Evolutionary conservation across 2,329 filamentous ascomycete species (phyloP), one percentile per base, ranked within the genome.

Genomic region (Ceratocystis variospora): DNA sequence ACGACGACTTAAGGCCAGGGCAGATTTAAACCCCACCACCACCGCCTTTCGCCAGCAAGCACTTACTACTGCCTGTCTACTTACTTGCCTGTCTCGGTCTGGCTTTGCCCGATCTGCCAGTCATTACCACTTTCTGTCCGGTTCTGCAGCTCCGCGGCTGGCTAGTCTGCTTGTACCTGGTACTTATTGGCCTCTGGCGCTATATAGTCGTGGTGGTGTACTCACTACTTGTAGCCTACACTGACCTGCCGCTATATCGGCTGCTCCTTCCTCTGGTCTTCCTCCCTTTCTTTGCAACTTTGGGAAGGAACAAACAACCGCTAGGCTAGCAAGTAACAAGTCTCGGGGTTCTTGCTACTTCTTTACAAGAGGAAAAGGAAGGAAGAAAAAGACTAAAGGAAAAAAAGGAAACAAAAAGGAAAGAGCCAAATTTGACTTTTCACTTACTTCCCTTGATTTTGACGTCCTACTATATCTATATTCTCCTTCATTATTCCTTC

Each of bases 301-400:
- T 53, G 22, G 48, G 48, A 53, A 53, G 48, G 48, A 53, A 53
- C 48, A 53, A 10, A 19, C 55, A 59, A 12, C 55, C n/a, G 15
- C 28, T 22, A 28, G n/a, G 19, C 53, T 31, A 57, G 12, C 28
- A 59, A n/a, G 28, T 31, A 59, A n/a, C 48, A 53, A 31, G 55
- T 37, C 55, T 37, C 55, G 55, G 55, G 31, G 55, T n/a, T 59
- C 28, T 59, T 59, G 55, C 55, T 31, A 15, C 28, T 59, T 59
- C 28, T 59, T 37, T n/a, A 31, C 55, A 37, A 31, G 28, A 31
- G 17, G 7, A n/a, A 31, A 57, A 25, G 22, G 10, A 50, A 50
- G 22, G 22, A 25, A 53, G 22, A 15, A 41, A 15, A 4, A 41
- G 37, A 50, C 48, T 5, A 19, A 22, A 48, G 25, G 12, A 19